These are phyloP conservation scores for Hygrophoropsis aurantiaca DNA, from an alignment of 768 basidiomycete genomes.

Conservation along the genomic window DNA sequence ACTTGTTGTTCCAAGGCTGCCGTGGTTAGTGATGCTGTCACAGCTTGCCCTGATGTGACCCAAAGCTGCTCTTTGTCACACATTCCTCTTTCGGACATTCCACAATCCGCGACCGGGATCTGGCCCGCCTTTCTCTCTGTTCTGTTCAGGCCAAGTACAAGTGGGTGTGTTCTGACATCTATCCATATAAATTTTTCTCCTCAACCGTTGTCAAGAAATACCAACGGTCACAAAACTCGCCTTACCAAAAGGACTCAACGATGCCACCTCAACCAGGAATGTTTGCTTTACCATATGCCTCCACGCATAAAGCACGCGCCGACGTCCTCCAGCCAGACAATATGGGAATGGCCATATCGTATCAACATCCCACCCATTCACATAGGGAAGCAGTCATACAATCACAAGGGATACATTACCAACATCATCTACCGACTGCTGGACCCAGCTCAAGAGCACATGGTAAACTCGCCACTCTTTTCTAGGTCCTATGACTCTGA, in stretches of 20 bases:
- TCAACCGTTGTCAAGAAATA: no score
- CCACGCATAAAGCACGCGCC: slow-evolving; percentile 43
- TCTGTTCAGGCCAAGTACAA: no score
- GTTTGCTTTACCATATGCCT: slow-evolving; percentile 59
- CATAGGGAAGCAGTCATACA: slow-evolving; percentile 10
- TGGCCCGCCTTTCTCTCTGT: no score
- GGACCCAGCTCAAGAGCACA: slow-evolving; percentile 45
- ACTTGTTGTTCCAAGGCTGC: no score
- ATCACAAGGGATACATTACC: slow-evolving; percentile 34
- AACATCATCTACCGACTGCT: slow-evolving; percentile 38
- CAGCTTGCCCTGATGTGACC: no score
- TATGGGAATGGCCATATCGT: slow-evolving; percentile 13
- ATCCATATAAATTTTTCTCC: no score
- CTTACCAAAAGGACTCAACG: not conserved
- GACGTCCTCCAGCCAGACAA: slow-evolving; percentile 27
- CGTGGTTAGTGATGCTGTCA: no score
- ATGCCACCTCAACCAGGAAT: slow-evolving; percentile 75
- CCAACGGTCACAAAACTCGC: no score
- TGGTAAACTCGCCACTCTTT: slow-evolving; percentile 29
- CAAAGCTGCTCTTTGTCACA: no score
- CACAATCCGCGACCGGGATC: no score
- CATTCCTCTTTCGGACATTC: no score
- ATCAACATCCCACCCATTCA: slow-evolving; percentile 7
- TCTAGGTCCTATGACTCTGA: not conserved
- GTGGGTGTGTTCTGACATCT: no score